Percentiles rank a stretch among this genome's conserved stretches.
These are phyloP conservation scores for Fusarium guadeloupense DNA, from an alignment of 2,329 filamentous ascomycete genomes.

Conservation along the genomic window DNA sequence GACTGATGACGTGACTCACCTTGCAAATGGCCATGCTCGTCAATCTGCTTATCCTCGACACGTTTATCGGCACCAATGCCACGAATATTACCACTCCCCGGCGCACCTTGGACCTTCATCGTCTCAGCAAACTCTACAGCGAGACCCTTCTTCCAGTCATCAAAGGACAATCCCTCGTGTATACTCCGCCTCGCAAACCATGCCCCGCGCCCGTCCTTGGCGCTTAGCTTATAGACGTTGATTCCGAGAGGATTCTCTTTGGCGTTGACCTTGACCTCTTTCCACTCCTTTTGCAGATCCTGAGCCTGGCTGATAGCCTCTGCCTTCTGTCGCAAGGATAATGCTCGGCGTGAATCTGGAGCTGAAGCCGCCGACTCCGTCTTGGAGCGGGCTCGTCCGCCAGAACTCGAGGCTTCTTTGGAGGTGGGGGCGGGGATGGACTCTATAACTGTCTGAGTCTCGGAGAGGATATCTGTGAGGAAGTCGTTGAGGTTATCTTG, in stretches of 20 bases:
- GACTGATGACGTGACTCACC: conserved; percentile 51
- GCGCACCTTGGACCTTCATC: conserved; percentile 73
- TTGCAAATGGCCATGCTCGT: conserved; percentile 70
- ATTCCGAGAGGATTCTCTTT: conserved; percentile 81
- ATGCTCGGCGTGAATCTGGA: conserved; percentile 63
- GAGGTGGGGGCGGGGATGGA: conserved; percentile 68
- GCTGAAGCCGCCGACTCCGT: conserved; percentile 63
- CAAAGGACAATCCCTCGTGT: conserved; percentile 80
- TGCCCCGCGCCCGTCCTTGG: conserved; percentile 82
- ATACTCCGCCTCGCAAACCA: conserved; percentile 92
- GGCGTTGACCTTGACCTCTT: conserved; percentile 76
- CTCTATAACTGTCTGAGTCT: conserved; percentile 76
- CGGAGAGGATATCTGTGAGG: conserved; percentile 67
- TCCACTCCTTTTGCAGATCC: conserved; percentile 84
- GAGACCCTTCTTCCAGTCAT: conserved; percentile 79
- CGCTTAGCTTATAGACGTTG: conserved; percentile 79
- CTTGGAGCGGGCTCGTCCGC: conserved; percentile 62
- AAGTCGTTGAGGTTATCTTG: conserved; percentile 62
- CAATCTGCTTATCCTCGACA: conserved; percentile 69
- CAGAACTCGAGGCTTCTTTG: conserved; percentile 53
- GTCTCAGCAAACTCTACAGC: conserved; percentile 83
- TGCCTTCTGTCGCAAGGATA: conserved; percentile 51
- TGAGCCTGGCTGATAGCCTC: conserved; percentile 59
- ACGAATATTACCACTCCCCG: conserved; percentile 78
- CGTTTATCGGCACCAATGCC: conserved; percentile 85